Percentiles rank a stretch among this genome's conserved stretches.
Evolutionary conservation across 352 stramenopile genomes (phyloP).

Genomic region (Halophytophthora polymorphica): DNA sequence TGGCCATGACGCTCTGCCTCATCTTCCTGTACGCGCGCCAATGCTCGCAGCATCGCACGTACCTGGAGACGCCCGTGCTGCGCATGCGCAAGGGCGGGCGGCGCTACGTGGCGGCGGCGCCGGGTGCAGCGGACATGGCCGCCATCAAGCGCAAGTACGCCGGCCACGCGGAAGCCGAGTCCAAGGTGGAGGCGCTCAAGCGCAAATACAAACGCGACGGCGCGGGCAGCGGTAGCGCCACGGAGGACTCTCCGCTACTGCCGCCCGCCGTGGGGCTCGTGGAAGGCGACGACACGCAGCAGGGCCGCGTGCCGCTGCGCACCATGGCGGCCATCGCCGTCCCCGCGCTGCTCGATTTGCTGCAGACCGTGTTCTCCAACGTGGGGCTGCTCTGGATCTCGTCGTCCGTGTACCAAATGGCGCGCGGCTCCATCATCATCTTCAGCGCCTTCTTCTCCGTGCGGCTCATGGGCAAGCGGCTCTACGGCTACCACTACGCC

Average conservation of each 20-base stretch:
- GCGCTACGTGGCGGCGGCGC: constrained; percentile 53
- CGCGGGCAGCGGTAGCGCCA: constrained; percentile 10
- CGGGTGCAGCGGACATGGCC: constrained; percentile 25
- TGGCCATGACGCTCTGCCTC: constrained; percentile 78
- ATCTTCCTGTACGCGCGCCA: constrained; percentile 73
- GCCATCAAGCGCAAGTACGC: constrained; percentile 46
- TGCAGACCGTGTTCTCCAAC: constrained; percentile 86
- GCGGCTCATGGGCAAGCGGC: constrained; percentile 73
- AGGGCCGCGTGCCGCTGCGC: constrained; percentile 36
- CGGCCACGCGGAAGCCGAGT: constrained; percentile 34
- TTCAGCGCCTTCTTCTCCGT: constrained; percentile 89
- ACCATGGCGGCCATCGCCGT: constrained; percentile 61
- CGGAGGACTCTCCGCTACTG: constrained; percentile 36
- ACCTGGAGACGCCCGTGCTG: constrained; percentile 68
- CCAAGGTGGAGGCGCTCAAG: constrained; percentile 35
- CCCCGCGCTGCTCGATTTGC: constrained; percentile 75
- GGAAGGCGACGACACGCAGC: constrained; percentile 14
- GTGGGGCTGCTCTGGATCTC: constrained; percentile 86
- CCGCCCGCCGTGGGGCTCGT: constrained; percentile 5
- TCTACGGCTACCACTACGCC: constrained; percentile 83
- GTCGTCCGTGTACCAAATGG: constrained; percentile 90
- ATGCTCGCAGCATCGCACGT: constrained; percentile 43
- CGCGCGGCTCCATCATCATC: constrained; percentile 88
- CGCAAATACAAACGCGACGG: constrained; percentile 26
- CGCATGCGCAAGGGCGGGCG: constrained; percentile 60